Percentiles rank a stretch among this genome's conserved stretches.
Conservation (phyloP, 306 rosid genomes). For the Vigna trinervia region DNA sequence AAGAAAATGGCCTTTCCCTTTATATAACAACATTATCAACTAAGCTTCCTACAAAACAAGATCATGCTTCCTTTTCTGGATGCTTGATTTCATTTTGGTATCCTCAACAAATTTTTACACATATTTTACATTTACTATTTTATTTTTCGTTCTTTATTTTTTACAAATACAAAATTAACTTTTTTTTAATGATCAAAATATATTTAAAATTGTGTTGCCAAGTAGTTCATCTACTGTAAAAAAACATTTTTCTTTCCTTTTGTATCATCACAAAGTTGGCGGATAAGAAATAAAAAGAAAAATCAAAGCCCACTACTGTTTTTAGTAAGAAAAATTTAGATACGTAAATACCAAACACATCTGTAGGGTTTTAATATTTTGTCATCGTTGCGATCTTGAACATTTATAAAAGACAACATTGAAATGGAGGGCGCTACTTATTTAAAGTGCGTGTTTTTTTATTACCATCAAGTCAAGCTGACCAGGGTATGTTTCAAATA, state of each 20-base stretch:
- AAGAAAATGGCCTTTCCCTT: conserved; percentile 18
- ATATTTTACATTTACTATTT: no score
- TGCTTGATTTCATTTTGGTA: not conserved
- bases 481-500: no score
- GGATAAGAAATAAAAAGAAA: not conserved
- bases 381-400: not conserved
- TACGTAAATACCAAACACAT: not conserved
- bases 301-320: not conserved
- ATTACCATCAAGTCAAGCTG: no score
- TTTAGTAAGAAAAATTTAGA: not conserved
- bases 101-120: no score
- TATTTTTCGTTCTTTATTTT: no score
- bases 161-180: no score
- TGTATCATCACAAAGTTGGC: not conserved
- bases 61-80: not conserved
- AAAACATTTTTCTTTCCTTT: not conserved
- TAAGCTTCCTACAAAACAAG: conserved; percentile 1
- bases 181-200: no score
- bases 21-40: conserved; percentile 7
- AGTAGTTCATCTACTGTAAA: no score
- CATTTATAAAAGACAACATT: no score
- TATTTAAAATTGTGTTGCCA: no score
- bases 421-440: no score
- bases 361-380: not conserved
- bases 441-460: no score